phyloP scores from a whole-genome alignment of 148 eudicot genomes.

The Vaccinium corymbosum region DNA sequence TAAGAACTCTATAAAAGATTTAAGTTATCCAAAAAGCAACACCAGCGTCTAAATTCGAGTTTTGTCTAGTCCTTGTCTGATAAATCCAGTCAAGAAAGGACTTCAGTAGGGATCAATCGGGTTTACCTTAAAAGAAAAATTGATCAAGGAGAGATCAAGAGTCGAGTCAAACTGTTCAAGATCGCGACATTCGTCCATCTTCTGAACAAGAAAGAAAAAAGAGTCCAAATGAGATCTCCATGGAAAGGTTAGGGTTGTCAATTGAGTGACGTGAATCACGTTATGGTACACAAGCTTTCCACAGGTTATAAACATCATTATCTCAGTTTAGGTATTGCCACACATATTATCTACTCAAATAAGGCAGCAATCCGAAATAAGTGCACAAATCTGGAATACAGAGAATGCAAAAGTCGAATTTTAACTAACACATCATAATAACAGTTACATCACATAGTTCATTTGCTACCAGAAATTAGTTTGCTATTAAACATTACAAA shows the following conservation, averaged over 20 bases:
- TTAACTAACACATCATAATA: neutral
- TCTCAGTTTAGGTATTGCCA: neutral
- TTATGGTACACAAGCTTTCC: neutral
- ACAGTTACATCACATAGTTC: neutral
- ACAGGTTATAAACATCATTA: neutral
- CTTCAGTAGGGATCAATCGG: neutral
- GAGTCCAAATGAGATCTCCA: neutral
- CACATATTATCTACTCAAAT: neutral
- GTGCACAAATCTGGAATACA: neutral
- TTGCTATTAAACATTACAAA: neutral
- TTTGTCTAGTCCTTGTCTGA: neutral
- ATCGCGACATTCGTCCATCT: slow-evolving; percentile 53
- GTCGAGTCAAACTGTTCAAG: slow-evolving; percentile 47
- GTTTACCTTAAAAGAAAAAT: slow-evolving; percentile 68
- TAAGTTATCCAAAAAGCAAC: neutral
- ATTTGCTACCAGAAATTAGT: neutral
- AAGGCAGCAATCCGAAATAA: neutral
- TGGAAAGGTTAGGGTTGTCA: neutral
- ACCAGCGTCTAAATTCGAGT: neutral
- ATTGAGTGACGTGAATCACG: neutral
- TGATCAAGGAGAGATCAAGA: slow-evolving; percentile 49
- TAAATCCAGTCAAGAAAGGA: neutral
- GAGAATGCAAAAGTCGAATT: neutral
- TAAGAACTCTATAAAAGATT: neutral
- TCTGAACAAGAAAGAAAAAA: slow-evolving; percentile 27